Base-by-base conservation (phyloP, 257 asterid genomes). In the Nicotiana paniculata region DNA sequence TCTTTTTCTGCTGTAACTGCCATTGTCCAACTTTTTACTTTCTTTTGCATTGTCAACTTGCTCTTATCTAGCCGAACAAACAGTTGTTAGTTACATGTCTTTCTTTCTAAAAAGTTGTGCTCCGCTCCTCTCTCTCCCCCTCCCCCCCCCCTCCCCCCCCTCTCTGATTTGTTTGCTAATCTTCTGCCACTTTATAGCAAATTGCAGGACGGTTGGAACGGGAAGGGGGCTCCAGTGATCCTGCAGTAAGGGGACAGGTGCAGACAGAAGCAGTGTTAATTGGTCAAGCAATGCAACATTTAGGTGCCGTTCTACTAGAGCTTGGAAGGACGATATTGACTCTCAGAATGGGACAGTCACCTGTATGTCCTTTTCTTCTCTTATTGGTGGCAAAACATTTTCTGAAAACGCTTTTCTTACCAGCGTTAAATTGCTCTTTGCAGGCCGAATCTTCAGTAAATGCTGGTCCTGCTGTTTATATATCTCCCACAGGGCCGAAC, bases 391-490 rank as follows among this genome's bases (percentile, higher is more conserved):
- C 81, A 62, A 21, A 53, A 37, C 48, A 77, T 82, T 81, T 37
- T 39, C 48, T 83, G 9, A 35, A 69, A 39, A 53, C 15, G 48
- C 28, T 51, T 83, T 30, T 46, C 43, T 85, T 67, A 85, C 83
- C 30, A 32, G 82, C 79, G 54, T 77, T 68, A n/a, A 64, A 81
- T 78, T 87, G 59, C 82, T 57, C 79, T 67, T 84, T 89, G 92
- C 92, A 96, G 99, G 96, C 87, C 77, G 98, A 95, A 85, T 91
- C 94, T 81, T 92, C 86, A 77, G 93, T 96, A 77, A 91, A 92
- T 90, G 89, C 98, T 90, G 99, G 99, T 64, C 99, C 99, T 72
- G 96, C 99, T 35, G 98, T 96, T 68, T 96, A 96, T 80, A 88
- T 96, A 65, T 93, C 98, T 85, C 93, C 98, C 43, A 86, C 95